Evolutionary conservation across 805 yeast genomes (phyloP).

Genomic region (Candida sphagnicola): DNA sequence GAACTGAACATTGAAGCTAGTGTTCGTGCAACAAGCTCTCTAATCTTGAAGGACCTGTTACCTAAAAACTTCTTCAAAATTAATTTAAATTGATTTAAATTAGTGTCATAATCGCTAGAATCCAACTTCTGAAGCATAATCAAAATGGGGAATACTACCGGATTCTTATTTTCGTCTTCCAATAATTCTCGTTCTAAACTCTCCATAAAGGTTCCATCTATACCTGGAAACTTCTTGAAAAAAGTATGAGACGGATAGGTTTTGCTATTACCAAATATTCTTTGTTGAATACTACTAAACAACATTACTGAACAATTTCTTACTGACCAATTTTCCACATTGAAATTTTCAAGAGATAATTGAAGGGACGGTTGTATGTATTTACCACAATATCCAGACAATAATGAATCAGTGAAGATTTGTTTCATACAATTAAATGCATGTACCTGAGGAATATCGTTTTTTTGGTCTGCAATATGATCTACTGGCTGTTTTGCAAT

Average conservation of each 20-base stretch:
- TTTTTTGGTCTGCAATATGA: conserved; percentile 44
- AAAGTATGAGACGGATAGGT: conserved; percentile 59
- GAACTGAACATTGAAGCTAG: conserved; percentile 36
- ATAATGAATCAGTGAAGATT: conserved; percentile 64
- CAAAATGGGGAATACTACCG: conserved; percentile 70
- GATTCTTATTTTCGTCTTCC: conserved; percentile 35
- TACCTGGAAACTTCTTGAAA: conserved; percentile 58
- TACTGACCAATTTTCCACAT: conserved; percentile 74
- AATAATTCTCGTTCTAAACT: conserved; percentile 32
- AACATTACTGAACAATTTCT: conserved; percentile 93
- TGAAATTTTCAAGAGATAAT: conserved; percentile 59
- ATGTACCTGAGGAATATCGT: conserved; percentile 88
- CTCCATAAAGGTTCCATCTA: conserved; percentile 46
- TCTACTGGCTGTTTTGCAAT: conserved; percentile 53
- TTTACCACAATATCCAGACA: conserved; percentile 49
- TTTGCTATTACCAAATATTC: conserved; percentile 66
- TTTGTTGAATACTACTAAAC: conserved; percentile 76
- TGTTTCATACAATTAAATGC: conserved; percentile 84
- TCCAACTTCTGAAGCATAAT: conserved; percentile 69
- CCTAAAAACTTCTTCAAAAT: conserved; percentile 34
- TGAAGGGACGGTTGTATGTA: conserved; percentile 57
- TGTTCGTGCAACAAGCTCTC: conserved; percentile 83
- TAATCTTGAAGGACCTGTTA: conserved; percentile 69
- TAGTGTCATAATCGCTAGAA: conserved; percentile 49
- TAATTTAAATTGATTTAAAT: conserved; percentile 48